Percentiles rank a stretch among this genome's conserved stretches.
phyloP scores from a whole-genome alignment of 139 green algal species.

The Klebsormidium nitens region DNA sequence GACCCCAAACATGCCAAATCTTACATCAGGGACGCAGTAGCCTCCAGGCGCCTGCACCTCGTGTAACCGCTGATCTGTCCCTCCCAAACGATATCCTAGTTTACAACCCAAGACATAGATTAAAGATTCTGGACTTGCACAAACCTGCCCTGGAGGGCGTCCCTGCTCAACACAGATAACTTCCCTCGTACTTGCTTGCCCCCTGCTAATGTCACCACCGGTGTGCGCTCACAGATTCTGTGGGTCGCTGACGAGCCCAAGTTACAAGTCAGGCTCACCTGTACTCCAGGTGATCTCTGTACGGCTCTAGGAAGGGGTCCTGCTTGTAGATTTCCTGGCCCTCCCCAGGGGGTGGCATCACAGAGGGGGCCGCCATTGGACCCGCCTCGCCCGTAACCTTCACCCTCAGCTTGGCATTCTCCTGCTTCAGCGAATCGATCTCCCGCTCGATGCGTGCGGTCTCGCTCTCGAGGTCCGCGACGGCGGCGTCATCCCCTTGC shows the following conservation, averaged over 20 bases:
- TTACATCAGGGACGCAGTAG: too few species aligned
- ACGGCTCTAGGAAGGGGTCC: conserved; percentile 23
- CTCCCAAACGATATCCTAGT: neutral
- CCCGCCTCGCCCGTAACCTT: too few species aligned
- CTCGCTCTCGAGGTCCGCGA: too few species aligned
- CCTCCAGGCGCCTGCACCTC: too few species aligned
- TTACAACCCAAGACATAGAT: too few species aligned
- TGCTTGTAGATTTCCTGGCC: conserved; percentile 34
- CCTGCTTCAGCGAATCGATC: conserved; percentile 11
- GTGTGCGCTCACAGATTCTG: neutral
- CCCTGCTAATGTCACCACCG: neutral
- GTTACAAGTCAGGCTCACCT: conserved; percentile 13
- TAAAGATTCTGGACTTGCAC: too few species aligned
- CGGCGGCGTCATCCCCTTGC: neutral
- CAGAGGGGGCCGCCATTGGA: conserved; percentile 3
- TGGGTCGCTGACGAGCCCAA: neutral
- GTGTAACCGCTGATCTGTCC: too few species aligned
- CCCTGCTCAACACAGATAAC: neutral
- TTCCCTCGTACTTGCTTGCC: neutral
- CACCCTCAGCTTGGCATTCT: conserved; percentile 29
- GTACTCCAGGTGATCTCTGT: conserved; percentile 42
- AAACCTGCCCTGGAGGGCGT: too few species aligned
- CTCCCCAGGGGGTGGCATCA: conserved; percentile 26
- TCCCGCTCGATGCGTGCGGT: too few species aligned
- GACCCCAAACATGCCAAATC: too few species aligned